Conservation (phyloP, 495 filamentous ascomycete species). For the Hamigera avellanea region DNA sequence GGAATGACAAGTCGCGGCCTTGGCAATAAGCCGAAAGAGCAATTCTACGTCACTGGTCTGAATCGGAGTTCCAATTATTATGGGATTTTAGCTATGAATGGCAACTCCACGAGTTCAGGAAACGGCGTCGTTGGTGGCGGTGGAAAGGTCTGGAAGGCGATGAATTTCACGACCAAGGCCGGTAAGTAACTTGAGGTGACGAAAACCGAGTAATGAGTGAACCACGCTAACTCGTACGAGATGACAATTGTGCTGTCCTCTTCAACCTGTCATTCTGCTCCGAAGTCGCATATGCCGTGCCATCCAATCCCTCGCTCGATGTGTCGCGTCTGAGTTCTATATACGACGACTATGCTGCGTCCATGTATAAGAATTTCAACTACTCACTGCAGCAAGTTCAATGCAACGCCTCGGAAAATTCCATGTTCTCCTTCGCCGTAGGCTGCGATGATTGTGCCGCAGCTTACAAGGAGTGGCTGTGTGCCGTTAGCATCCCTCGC, state of each 20-base stretch:
- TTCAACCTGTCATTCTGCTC: slow-evolving; percentile 76
- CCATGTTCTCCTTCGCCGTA: slow-evolving; percentile 69
- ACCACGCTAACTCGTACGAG: slow-evolving; percentile 14
- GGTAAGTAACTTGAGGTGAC: slow-evolving; percentile 38
- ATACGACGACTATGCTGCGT: slow-evolving; percentile 56
- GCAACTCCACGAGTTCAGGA: slow-evolving; percentile 38
- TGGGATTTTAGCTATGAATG: slow-evolving; percentile 55
- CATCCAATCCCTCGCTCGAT: slow-evolving; percentile 48
- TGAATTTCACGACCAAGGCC: slow-evolving; percentile 63
- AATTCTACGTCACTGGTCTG: slow-evolving; percentile 71
- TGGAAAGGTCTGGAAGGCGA: slow-evolving; percentile 55
- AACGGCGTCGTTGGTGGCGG: slow-evolving; percentile 50
- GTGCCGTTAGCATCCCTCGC: slow-evolving; percentile 80
- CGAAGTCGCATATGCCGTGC: slow-evolving; percentile 82
- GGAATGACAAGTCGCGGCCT: slow-evolving; percentile 56
- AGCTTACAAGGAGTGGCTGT: slow-evolving; percentile 91
- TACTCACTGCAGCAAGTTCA: slow-evolving; percentile 74
- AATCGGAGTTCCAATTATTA: slow-evolving; percentile 58
- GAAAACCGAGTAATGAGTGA: not conserved
- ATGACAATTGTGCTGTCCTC: slow-evolving; percentile 71
- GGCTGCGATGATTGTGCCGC: slow-evolving; percentile 62
- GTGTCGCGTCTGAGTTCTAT: slow-evolving; percentile 41
- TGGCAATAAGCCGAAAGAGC: slow-evolving; percentile 58
- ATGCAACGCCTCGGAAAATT: slow-evolving; percentile 60
- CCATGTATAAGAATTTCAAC: slow-evolving; percentile 60